Percentiles rank a stretch among this genome's conserved stretches.
These are phyloP conservation scores for Calamus simplicifolius DNA, from an alignment of 176 grass and related monocot species.

Conservation along the genomic window DNA sequence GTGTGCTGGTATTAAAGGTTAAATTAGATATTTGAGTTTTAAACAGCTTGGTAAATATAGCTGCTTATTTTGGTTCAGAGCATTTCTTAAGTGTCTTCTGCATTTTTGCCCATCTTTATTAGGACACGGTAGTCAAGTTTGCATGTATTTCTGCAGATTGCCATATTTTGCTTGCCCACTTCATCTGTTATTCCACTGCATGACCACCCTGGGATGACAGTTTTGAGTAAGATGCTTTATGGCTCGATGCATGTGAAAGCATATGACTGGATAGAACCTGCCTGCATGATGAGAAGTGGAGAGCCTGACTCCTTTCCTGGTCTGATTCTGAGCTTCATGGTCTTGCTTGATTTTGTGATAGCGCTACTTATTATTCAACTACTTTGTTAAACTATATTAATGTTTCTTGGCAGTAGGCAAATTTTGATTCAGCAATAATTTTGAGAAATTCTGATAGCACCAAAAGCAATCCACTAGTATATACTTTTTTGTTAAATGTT, in stretches of 20 bases:
- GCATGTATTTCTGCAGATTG: slow-evolving; percentile 58
- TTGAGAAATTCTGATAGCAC: too few relatives aligned
- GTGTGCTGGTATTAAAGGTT: too few relatives aligned
- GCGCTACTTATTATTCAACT: background rate
- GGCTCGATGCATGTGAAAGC: slow-evolving; percentile 94
- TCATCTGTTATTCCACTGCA: slow-evolving; percentile 88
- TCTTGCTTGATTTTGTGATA: slow-evolving; percentile 1
- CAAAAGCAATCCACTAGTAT: too few relatives aligned
- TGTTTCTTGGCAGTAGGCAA: background rate
- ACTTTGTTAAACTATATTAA: background rate
- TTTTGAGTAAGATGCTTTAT: slow-evolving; percentile 90
- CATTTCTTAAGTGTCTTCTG: too few relatives aligned
- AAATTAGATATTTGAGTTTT: too few relatives aligned
- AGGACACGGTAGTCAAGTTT: background rate
- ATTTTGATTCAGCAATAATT: too few relatives aligned
- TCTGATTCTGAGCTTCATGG: slow-evolving; percentile 15
- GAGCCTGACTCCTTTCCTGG: slow-evolving; percentile 29
- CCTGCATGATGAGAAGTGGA: slow-evolving; percentile 29
- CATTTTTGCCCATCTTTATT: too few relatives aligned
- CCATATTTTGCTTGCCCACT: slow-evolving; percentile 91
- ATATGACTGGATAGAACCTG: slow-evolving; percentile 86
- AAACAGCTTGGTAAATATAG: too few relatives aligned
- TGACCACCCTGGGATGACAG: slow-evolving; percentile 94
- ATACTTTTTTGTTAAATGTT: too few relatives aligned
- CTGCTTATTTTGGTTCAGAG: too few relatives aligned